Percentiles rank a stretch among this genome's conserved stretches.
phyloP scores from a whole-genome alignment of 2,329 filamentous ascomycete genomes.

The Lecanicillium sp. region DNA sequence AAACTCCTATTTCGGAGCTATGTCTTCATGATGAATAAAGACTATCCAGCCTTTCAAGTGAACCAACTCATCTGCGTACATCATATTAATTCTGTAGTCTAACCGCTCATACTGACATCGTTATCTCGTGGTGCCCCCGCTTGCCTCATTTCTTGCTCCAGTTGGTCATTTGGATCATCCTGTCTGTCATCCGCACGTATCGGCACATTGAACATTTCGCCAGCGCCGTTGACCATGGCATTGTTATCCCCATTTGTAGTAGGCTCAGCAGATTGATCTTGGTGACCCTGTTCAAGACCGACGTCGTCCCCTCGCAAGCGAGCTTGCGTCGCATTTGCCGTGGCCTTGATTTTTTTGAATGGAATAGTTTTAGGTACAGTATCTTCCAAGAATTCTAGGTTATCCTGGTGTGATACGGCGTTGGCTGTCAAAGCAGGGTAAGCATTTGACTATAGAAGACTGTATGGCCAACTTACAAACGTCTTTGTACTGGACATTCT shows the following conservation, averaged over 20 bases:
- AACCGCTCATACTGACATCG: conserved; percentile 54
- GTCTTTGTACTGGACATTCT: conserved; percentile 94
- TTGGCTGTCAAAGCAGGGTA: conserved; percentile 45
- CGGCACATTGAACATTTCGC: conserved; percentile 12
- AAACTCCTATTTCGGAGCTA: neutral
- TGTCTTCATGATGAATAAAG: conserved; percentile 1
- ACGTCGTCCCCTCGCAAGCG: conserved; percentile 32
- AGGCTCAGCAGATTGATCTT: conserved; percentile 11
- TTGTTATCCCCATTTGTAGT: conserved; percentile 18
- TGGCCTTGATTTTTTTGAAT: conserved; percentile 69
- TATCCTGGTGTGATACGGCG: conserved; percentile 81
- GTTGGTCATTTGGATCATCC: conserved; percentile 42
- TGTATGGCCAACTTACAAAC: conserved; percentile 51
- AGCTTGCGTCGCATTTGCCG: conserved; percentile 42
- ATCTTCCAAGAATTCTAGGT: conserved; percentile 89
- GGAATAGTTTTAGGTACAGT: conserved; percentile 80
- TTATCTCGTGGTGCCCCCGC: conserved; percentile 31
- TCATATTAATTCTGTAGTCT: too few relatives aligned
- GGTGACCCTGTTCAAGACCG: conserved; percentile 17
- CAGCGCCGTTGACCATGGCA: conserved; percentile 21
- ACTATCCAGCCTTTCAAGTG: neutral
- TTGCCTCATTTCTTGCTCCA: conserved; percentile 47
- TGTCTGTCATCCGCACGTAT: conserved; percentile 16
- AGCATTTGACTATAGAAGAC: neutral
- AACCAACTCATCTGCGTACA: too few relatives aligned